Evolutionary conservation across 2,329 filamentous ascomycete genomes (phyloP).

Genomic region (Ophiostoma himal-ulmi): DNA sequence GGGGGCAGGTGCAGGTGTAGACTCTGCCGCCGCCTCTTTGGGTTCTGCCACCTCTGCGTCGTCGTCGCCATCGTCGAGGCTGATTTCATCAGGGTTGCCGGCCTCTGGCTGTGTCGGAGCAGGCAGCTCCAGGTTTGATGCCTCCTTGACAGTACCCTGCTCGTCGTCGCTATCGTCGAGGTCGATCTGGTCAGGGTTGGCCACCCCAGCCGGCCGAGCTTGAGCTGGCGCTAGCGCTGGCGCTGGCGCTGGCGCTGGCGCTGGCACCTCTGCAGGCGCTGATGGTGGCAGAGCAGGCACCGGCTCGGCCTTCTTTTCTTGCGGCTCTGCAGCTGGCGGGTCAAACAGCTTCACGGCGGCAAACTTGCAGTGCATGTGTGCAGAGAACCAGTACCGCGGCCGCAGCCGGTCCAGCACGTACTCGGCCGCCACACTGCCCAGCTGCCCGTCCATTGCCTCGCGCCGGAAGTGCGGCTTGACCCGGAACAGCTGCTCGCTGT

Average conservation of each 20-base stretch:
- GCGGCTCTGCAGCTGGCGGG: conserved; percentile 21
- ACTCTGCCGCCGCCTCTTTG: conserved; percentile 21
- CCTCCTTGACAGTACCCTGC: conserved; percentile 28
- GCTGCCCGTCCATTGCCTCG: conserved; percentile 66
- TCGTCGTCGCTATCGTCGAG: conserved; percentile 57
- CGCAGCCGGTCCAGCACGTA: conserved; percentile 75
- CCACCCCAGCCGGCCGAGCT: conserved; percentile 17
- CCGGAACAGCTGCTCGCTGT: conserved; percentile 61
- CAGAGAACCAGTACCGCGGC: conserved; percentile 86
- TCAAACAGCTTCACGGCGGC: conserved; percentile 59
- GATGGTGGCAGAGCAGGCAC: neutral
- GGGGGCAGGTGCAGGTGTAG: neutral
- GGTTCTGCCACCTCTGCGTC: conserved; percentile 32
- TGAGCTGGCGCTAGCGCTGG: neutral
- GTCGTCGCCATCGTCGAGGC: conserved; percentile 58
- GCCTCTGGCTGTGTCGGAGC: neutral
- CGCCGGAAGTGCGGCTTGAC: conserved; percentile 68
- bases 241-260: neutral
- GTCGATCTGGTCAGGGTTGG: conserved; percentile 65
- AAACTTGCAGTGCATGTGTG: conserved; percentile 88
- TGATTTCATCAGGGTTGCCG: conserved; percentile 63
- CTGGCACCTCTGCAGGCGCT: neutral
- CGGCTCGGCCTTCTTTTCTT: conserved; percentile 23
- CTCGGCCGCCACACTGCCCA: conserved; percentile 76
- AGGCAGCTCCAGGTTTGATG: neutral